phyloP scores from a whole-genome alignment of 345 rosid species.

The Acer saccharum region DNA sequence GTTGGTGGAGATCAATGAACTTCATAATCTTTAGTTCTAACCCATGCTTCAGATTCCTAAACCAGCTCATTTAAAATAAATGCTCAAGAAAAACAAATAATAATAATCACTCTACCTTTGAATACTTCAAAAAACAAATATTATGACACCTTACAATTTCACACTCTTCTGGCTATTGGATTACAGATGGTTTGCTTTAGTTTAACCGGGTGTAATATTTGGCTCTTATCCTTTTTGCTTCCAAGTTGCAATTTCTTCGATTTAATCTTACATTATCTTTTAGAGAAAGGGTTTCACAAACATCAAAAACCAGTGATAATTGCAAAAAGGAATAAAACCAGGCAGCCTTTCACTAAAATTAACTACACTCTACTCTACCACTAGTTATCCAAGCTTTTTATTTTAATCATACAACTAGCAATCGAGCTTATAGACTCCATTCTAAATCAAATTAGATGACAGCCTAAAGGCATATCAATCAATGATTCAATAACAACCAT shows the following conservation, averaged over 20 bases:
- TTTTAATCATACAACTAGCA: neutral
- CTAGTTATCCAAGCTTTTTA: neutral
- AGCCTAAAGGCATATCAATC: neutral
- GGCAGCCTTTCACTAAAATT: neutral
- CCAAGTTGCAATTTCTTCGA: neutral
- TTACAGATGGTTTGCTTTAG: neutral
- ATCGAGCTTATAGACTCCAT: neutral
- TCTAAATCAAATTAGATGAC: neutral
- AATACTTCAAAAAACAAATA: neutral
- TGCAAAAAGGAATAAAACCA: neutral
- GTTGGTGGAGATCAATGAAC: neutral
- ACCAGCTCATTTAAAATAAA: neutral
- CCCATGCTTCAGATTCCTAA: neutral
- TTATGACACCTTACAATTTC: neutral
- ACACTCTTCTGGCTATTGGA: neutral
- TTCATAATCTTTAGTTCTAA: neutral
- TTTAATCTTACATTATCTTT: neutral
- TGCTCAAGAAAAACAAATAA: neutral
- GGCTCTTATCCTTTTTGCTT: neutral
- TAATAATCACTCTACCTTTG: neutral
- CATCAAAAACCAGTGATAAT: too few relatives aligned
- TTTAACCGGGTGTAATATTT: neutral
- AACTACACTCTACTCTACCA: neutral
- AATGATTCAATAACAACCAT: neutral
- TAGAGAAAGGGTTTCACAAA: too few relatives aligned